phyloP scores from a whole-genome alignment of 1,284 basidiomycete species.

The Naganishia albida region DNA sequence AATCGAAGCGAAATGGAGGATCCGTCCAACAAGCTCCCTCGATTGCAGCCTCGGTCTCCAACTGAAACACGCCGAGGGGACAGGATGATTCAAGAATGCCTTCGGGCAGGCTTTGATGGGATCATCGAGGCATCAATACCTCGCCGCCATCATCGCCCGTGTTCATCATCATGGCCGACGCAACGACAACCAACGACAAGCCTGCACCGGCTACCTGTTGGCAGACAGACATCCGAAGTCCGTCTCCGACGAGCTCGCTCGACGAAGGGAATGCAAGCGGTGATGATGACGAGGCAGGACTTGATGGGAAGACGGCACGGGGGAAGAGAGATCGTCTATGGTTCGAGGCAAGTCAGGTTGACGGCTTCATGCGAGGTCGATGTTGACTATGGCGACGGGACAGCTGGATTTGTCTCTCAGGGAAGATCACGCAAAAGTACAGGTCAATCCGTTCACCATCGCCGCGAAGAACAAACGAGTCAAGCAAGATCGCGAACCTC shows the following conservation, averaged over 20 bases:
- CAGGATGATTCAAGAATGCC: not conserved
- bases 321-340: conserved; percentile 19
- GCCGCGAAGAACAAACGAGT: conserved; percentile 20
- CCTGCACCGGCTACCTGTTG: not conserved
- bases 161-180: not conserved
- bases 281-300: not conserved
- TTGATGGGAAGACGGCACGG: not conserved
- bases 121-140: not conserved
- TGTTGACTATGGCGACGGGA: not conserved
- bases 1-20: no score
- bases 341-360: conserved; percentile 20
- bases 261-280: not conserved
- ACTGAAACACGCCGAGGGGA: conserved; percentile 15
- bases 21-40: not conserved
- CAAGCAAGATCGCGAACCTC: not conserved
- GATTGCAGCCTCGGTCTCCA: not conserved
- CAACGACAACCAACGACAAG: not conserved
- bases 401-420: conserved; percentile 24
- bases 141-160: not conserved
- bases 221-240: conserved; percentile 26
- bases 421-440: conserved; percentile 20
- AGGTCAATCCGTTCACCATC: conserved; percentile 22
- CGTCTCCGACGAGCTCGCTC: conserved; percentile 17
- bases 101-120: not conserved
- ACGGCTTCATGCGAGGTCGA: no score